Conservation (phyloP, 176 grass and related monocot species). For the Triticum urartu region DNA sequence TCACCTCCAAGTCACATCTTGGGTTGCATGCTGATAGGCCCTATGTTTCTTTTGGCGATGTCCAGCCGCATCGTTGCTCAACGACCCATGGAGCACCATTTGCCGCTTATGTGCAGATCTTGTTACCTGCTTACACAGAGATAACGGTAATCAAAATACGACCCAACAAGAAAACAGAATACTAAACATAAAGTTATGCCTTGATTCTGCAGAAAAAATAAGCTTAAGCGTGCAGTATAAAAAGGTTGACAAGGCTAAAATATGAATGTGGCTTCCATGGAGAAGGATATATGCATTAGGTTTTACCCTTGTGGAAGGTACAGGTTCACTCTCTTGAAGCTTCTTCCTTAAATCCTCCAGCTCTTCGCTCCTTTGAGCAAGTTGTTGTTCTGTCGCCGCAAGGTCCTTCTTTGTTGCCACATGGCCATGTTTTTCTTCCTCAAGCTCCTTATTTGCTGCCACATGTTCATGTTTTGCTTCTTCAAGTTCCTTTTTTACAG, state of each 20-base stretch:
- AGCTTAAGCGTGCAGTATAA: not conserved
- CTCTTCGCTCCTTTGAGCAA: not conserved
- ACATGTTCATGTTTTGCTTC: not conserved
- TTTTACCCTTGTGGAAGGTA: not conserved
- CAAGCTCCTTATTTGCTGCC: not conserved
- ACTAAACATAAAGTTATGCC: not conserved
- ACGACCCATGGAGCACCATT: not conserved
- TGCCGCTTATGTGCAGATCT: conserved; percentile 14
- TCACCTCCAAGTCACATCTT: no score
- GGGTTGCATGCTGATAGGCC: not conserved
- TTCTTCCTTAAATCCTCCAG: conserved; percentile 20
- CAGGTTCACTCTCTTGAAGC: conserved; percentile 27
- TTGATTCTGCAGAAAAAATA: no score
- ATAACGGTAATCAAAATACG: not conserved
- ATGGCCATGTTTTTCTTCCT: not conserved
- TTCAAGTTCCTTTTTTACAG: not conserved
- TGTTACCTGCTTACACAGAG: conserved; percentile 22
- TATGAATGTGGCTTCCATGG: not conserved
- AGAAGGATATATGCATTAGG: not conserved
- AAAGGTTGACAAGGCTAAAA: not conserved
- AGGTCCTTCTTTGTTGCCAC: not conserved
- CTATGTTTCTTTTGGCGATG: not conserved
- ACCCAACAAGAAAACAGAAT: not conserved
- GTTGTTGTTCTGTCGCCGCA: not conserved
- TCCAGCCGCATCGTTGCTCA: not conserved